Base-by-base conservation (phyloP, 192 early-diverging fungal species). In the Chytriomyces confervae region DNA sequence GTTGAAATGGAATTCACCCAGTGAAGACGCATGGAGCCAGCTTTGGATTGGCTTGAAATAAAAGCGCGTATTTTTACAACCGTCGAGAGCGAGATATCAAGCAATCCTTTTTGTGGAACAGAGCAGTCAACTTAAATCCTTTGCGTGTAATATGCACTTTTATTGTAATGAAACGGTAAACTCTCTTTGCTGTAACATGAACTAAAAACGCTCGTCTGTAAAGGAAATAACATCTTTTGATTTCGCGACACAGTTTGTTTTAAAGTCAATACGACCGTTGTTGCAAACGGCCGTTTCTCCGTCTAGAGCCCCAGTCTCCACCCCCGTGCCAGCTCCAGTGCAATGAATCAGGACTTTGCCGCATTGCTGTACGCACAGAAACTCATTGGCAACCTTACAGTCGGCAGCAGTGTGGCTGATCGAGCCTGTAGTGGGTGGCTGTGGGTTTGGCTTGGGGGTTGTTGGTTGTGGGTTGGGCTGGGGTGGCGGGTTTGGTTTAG, bases 321-420 rank as follows among this genome's bases (percentile, higher is more conserved):
- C 63, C 2, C 63, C 63, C 29, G 29, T 36, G 11, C 63, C 63
- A 27, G 20, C 29, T 5, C 63, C 63, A 18, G 63, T 65, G 29
- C 63, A 65, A 3, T 65, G 63, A 29, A 65, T 65, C 63, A 65
- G 11, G 10, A 36, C 29, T 13, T 36, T 65, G 13, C 63, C 63
- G 29, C 63, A 65, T 27, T 65, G 63, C 27, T 65, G 16, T 3
- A 65, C 63, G 63, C 63, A 65, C 11, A 65, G 63, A 65, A 65
- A 65, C 63, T 65, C 63, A 13, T 36, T 36, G 18, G 63, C 63
- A 13, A 27, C 29, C 29, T 23, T 65, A 6, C 63, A 65, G 27
- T 36, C 29, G 63, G 63, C 63, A 29, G 63, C 63, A 65, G 63
- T 36, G 20, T 65, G 10, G 11, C 11, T 36, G 20, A 11, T 29